Base-by-base conservation (phyloP, 2,329 filamentous ascomycete genomes). In the Xylaria sp. region DNA sequence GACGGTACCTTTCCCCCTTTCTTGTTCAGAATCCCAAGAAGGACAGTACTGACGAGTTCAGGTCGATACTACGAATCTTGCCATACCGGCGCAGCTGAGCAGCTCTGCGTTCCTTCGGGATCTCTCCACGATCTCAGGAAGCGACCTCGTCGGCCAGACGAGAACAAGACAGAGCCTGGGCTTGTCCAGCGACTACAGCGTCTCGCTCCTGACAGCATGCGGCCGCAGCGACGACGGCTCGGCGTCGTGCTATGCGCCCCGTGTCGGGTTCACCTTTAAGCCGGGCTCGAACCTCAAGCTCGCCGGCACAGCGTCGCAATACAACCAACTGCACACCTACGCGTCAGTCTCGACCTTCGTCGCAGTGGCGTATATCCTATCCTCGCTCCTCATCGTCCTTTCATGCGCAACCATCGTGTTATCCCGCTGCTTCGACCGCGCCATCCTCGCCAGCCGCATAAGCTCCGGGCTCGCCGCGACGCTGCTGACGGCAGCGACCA, bases 161-260 rank as follows among this genome's bases (percentile, higher is more conserved):
- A 63, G 67, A 15, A 80, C 73, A 7, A 69, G 78, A 18, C 46
- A 74, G 7, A 74, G 72, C 2, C 72, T 81, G 23, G 75, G 75
- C 12, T 71, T 80, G 58, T 70, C 79, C 8, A 52, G 66, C 15
- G 74, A 64, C 20, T 81, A 80, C 72, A 77, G 73, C 28, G 64
- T 81, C 66, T 73, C 76, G 36, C 75, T 81, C 36, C 71, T 82
- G 31, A 79, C 79, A 2, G 73, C 75, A 2, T 82, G 80, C 68
- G 74, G 75, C 13, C 71, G 74, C 20, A 39, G 55, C 31, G 64
- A 73, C 60, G 71, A 71, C 12, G 72, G 64, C 20, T 55, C 67
- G 20, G 72, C 73, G 8, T 69, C 70, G 1, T 82, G 80, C 74
- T 68, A 70, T 28, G 20, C 67, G 20, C 76, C 79, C 3, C 67